Evolutionary conservation across 305 asterid species (phyloP), one percentile per base, ranked within the genome.

Genomic region (Ilex paraguariensis): DNA sequence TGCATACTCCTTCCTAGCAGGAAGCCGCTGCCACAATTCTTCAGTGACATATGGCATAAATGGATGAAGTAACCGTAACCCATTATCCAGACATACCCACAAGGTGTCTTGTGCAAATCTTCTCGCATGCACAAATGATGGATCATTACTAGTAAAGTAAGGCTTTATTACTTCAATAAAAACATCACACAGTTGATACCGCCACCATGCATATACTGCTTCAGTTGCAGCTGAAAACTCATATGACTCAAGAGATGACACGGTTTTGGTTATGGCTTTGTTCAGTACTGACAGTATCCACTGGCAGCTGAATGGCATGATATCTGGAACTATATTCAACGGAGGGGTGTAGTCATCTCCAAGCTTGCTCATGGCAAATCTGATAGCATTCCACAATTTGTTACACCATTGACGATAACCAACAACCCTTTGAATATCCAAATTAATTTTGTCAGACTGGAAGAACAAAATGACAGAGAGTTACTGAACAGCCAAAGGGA

Each of bases 11-110:
- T 67, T 68, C 57, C 76, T 78, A 57, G 89, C 66, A 92, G 21
- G 21, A 17, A 17, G 21, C 21, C 21, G 21, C 21, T 17, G 21
- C 21, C 21, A 17, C 21, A 17, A 67, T 73, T 92, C 98, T 77
- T 92, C 97, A 0, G 98, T 92, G 60, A 92, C 87, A 39, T 74
- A 89, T 30, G 97, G 98, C 98, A 92, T 92, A 60, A 92, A 92
- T n/a, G 98, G 98, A 70, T 92, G 98, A 42, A 92, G 95, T 63
- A 92, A 73, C 33, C 87, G 75, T 64, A 92, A 70, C 39, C 98
- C 98, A 61, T 79, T 75, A 63, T 92, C 98, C 74, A 92, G 69
- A 65, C 98, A 89, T 66, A 89, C 66, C 97, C 98, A 92, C 82
- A 92, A 75, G 51, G 94, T 80, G 70, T 87, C 90, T 75, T 84